phyloP scores from a whole-genome alignment of 768 basidiomycete species.

The Boletus speciosus region DNA sequence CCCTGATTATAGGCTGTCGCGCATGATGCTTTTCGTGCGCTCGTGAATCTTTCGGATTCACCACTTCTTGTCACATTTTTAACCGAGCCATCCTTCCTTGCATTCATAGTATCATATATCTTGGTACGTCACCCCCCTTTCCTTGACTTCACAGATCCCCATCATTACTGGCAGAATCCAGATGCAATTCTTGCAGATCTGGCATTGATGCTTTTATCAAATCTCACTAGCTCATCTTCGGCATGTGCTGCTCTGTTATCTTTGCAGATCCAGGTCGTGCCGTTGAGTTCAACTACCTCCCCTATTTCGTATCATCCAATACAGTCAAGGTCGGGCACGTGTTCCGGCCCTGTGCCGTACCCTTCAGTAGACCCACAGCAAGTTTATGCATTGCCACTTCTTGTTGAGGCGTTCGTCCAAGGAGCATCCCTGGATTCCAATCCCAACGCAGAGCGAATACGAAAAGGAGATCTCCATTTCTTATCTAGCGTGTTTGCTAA shows the following conservation, averaged over 20 bases:
- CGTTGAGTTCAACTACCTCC: conserved; percentile 37
- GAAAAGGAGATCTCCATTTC: conserved; percentile 86
- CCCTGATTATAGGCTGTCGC: conserved; percentile 62
- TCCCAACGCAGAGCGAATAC: conserved; percentile 45
- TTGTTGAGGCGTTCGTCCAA: conserved; percentile 87
- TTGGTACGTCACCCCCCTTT: conserved; percentile 53
- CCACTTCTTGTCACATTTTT: conserved; percentile 61
- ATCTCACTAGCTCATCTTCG: conserved; percentile 73
- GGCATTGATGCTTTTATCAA: conserved; percentile 96
- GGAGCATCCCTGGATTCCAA: conserved; percentile 55
- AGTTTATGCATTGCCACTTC: conserved; percentile 67
- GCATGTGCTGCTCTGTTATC: conserved; percentile 62
- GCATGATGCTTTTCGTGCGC: conserved; percentile 91
- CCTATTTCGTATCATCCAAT: conserved; percentile 63
- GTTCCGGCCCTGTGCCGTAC: conserved; percentile 68
- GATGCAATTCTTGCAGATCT: conserved; percentile 89
- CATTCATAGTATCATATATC: conserved; percentile 85
- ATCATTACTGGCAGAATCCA: conserved; percentile 59
- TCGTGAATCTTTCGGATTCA: conserved; percentile 91
- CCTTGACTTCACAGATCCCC: conserved; percentile 2
- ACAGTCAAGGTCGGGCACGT: conserved; percentile 78
- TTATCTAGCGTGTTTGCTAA: conserved; percentile 94
- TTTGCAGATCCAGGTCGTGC: conserved; percentile 63
- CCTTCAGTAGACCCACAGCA: conserved; percentile 52
- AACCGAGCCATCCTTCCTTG: conserved; percentile 68